These are phyloP conservation scores for Lodderomyces oxycetoniae DNA, from an alignment of 1,139 yeast genomes.

Conservation along the genomic window DNA sequence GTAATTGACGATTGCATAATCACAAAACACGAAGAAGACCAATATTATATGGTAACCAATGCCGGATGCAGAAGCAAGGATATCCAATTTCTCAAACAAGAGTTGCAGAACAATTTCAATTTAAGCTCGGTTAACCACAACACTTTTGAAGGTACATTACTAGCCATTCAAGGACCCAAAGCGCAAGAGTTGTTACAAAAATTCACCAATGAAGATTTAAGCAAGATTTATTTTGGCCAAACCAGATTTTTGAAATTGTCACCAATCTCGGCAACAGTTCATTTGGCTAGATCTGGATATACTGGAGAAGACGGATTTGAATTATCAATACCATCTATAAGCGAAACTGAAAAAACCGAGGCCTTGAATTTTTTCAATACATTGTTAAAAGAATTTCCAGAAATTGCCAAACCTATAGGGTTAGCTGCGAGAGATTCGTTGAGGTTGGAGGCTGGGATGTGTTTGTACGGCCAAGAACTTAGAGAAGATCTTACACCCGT, in stretches of 20 bases:
- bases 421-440: constrained; percentile 95
- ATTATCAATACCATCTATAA: constrained; percentile 64
- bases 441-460: constrained; percentile 97
- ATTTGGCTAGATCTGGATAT: constrained; percentile 90
- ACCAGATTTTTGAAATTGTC: constrained; percentile 54
- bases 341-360: constrained; percentile 35
- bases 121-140: constrained; percentile 52
- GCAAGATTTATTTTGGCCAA: constrained; percentile 68
- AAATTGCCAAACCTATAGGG: constrained; percentile 78
- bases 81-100: constrained; percentile 53
- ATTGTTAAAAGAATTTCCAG: constrained; percentile 52
- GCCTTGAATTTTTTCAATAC: constrained; percentile 61
- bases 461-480: constrained; percentile 91
- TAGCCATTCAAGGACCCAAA: constrained; percentile 91
- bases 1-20: constrained; percentile 92
- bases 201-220: constrained; percentile 56
- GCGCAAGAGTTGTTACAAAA: constrained; percentile 64
- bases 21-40: constrained; percentile 74
- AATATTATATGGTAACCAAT: constrained; percentile 88
- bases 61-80: constrained; percentile 93
- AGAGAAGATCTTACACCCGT: constrained; percentile 79
- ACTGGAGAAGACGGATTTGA: constrained; percentile 99
- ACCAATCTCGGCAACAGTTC: constrained; percentile 43
- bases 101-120: constrained; percentile 35
- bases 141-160: constrained; percentile 67